Percentiles rank a stretch among this genome's conserved stretches.
Evolutionary conservation across 2,329 filamentous ascomycete species (phyloP).

Genomic region (Fusarium dimerum): DNA sequence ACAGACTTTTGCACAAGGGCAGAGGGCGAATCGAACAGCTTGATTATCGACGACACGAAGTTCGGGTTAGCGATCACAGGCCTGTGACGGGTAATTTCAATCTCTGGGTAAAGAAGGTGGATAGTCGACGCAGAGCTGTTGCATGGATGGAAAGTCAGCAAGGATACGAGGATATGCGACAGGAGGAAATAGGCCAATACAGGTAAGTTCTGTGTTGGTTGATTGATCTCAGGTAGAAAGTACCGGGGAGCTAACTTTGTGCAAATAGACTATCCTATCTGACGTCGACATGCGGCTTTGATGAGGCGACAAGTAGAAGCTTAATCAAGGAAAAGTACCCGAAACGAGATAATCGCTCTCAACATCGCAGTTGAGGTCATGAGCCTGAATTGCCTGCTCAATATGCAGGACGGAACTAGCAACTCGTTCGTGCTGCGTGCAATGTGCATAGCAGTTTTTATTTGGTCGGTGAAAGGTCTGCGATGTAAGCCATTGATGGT

Average conservation of each 20-base stretch:
- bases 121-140: constrained; percentile 62
- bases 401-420: too few species aligned
- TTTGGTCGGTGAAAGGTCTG: neutral
- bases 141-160: constrained; percentile 75
- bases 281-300: constrained; percentile 54
- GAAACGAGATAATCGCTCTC: constrained; percentile 28
- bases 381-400: neutral
- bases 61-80: constrained; percentile 87
- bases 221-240: too few species aligned
- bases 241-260: constrained; percentile 22
- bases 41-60: constrained; percentile 86
- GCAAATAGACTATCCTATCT: constrained; percentile 50
- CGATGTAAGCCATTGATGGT: neutral
- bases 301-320: constrained; percentile 49
- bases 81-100: constrained; percentile 86
- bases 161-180: constrained; percentile 72
- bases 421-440: too few species aligned
- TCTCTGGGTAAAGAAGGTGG: constrained; percentile 81
- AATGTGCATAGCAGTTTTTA: too few species aligned
- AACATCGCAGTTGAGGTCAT: constrained; percentile 21
- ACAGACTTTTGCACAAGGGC: constrained; percentile 85
- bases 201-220: constrained; percentile 61
- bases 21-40: constrained; percentile 80
- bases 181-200: constrained; percentile 67
- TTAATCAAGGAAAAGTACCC: constrained; percentile 45